Percentiles rank a stretch among this genome's conserved stretches.
Conservation (phyloP, 257 asterid genomes). For the Fraxinus americana region DNA sequence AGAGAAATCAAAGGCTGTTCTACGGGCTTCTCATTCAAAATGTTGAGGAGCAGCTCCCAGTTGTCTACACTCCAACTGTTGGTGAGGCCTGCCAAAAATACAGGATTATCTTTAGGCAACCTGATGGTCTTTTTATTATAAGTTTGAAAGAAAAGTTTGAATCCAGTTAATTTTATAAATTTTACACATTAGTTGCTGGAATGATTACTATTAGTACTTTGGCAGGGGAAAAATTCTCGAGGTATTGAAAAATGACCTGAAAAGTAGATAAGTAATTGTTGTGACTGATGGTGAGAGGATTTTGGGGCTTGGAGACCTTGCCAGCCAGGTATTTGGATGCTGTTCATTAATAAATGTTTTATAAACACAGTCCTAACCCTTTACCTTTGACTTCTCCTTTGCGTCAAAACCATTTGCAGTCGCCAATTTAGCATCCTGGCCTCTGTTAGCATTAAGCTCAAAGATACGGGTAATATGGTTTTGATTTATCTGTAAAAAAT, state of each 20-base stretch:
- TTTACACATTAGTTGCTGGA: conserved; percentile 1
- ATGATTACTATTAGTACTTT: conserved; percentile 23
- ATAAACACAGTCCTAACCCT: no score
- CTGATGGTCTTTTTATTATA: conserved; percentile 97
- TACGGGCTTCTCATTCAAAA: conserved; percentile 92
- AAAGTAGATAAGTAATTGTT: conserved; percentile 88
- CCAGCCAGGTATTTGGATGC: conserved; percentile 70
- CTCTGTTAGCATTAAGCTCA: no score
- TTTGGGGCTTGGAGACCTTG: conserved; percentile 98
- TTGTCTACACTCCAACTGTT: conserved; percentile 98
- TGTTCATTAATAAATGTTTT: no score
- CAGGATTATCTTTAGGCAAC: conserved; percentile 60
- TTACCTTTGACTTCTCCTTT: no score
- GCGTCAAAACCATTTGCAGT: no score
- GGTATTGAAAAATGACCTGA: conserved; percentile 96
- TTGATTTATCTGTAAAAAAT: neutral
- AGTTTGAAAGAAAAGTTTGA: conserved; percentile 71
- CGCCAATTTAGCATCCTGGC: no score
- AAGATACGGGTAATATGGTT: neutral
- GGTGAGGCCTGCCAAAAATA: conserved; percentile 99
- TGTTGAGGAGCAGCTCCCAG: conserved; percentile 95
- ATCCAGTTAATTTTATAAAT: neutral
- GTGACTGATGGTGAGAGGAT: conserved; percentile 97
- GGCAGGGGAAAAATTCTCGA: conserved; percentile 91
- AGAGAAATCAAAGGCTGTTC: conserved; percentile 81